phyloP scores from a whole-genome alignment of 805 yeast genomes.

The Saccharomycopsis vini region DNA sequence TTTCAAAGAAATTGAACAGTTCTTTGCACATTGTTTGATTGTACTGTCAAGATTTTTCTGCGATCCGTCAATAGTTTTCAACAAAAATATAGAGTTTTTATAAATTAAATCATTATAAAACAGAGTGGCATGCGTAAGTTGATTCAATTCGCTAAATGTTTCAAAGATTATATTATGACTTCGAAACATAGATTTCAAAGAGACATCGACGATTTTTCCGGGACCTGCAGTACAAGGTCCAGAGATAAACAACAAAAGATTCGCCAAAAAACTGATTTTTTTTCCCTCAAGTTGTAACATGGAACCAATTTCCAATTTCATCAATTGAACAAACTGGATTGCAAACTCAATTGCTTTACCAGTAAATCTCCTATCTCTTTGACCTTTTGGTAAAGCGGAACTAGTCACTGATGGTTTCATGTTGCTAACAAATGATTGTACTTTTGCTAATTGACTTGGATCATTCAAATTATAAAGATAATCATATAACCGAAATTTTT shows the following conservation, averaged over 20 bases:
- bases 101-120: conserved; percentile 19
- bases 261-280: conserved; percentile 22
- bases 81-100: conserved; percentile 24
- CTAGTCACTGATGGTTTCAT: neutral
- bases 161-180: conserved; percentile 31
- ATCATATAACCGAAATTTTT: conserved; percentile 1
- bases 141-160: conserved; percentile 23
- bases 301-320: conserved; percentile 20
- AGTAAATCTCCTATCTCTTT: conserved; percentile 28
- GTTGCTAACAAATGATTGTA: neutral
- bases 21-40: neutral
- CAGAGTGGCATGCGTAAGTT: conserved; percentile 18
- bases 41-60: conserved; percentile 18
- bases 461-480: conserved; percentile 4
- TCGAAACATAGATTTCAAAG: conserved; percentile 23
- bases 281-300: neutral
- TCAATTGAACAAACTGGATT: conserved; percentile 22
- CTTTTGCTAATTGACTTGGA: neutral
- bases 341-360: conserved; percentile 30
- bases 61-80: neutral
- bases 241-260: conserved; percentile 26
- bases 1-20: conserved; percentile 21
- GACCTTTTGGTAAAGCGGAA: neutral
- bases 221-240: conserved; percentile 35
- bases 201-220: conserved; percentile 27